Percentiles rank a stretch among this genome's conserved stretches.
Conservation (phyloP, 164 flowering plant genomes). For the Macadamia tetraphylla region DNA sequence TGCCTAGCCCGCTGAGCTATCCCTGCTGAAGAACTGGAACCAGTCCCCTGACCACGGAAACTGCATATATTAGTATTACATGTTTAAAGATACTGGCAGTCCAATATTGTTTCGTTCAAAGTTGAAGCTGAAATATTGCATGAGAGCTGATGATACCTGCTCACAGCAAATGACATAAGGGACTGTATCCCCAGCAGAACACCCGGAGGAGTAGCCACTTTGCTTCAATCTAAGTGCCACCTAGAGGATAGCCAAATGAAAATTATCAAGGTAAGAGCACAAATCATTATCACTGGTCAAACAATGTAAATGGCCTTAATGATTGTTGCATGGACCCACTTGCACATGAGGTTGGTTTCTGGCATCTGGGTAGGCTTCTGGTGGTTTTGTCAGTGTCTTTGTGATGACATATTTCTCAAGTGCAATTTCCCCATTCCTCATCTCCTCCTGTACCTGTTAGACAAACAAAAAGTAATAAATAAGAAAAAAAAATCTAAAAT, state of each 20-base stretch:
- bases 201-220: conserved; percentile 70
- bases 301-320: not conserved
- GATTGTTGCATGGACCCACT: conserved; percentile 30
- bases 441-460: conserved; percentile 86
- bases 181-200: conserved; percentile 85
- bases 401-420: conserved; percentile 94
- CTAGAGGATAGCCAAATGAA: conserved; percentile 28
- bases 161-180: conserved; percentile 92
- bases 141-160: conserved; percentile 43
- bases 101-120: not conserved
- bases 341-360: conserved; percentile 97
- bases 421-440: conserved; percentile 80
- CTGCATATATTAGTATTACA: not conserved
- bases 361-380: conserved; percentile 96
- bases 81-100: not conserved
- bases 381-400: conserved; percentile 82
- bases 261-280: not conserved
- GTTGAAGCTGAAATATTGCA: not conserved
- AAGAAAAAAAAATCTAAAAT: not conserved
- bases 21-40: conserved; percentile 56
- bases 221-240: conserved; percentile 88
- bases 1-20: conserved; percentile 97
- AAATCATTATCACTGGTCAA: not conserved
- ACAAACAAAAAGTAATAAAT: not conserved
- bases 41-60: conserved; percentile 40